These are phyloP conservation scores for Talaromyces piceae DNA, from an alignment of 2,329 filamentous ascomycete species.

Conservation along the genomic window DNA sequence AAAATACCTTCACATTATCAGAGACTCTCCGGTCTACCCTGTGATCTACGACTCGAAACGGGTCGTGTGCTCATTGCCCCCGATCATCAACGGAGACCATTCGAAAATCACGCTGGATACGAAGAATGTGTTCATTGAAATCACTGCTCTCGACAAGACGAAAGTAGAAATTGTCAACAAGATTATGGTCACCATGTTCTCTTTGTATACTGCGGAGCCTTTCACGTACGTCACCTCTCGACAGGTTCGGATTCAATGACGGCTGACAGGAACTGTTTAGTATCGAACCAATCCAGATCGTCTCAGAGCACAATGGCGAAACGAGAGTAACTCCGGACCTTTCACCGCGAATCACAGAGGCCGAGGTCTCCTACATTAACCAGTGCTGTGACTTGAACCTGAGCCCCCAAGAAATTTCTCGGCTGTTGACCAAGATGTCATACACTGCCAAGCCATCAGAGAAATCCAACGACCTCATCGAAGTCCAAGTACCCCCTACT, in stretches of 20 bases:
- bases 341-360: slow-evolving; percentile 65
- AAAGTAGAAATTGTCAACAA: slow-evolving; percentile 95
- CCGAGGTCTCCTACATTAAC: slow-evolving; percentile 90
- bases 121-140: slow-evolving; percentile 92
- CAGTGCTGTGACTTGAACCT: slow-evolving; percentile 78
- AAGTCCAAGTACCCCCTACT: slow-evolving; percentile 78
- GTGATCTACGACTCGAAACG: slow-evolving; percentile 88
- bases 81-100: slow-evolving; percentile 95
- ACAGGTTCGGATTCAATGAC: background rate
- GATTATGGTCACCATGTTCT: slow-evolving; percentile 97
- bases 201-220: slow-evolving; percentile 74
- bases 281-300: slow-evolving; percentile 85
- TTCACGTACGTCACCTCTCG: slow-evolving; percentile 56
- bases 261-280: slow-evolving; percentile 18
- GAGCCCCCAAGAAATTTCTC: slow-evolving; percentile 65
- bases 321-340: slow-evolving; percentile 76
- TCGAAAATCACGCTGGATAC: slow-evolving; percentile 92
- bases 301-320: slow-evolving; percentile 83
- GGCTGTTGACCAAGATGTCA: slow-evolving; percentile 81
- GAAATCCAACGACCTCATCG: slow-evolving; percentile 61
- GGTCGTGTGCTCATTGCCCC: slow-evolving; percentile 84
- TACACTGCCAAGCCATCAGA: slow-evolving; percentile 70
- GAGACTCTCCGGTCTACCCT: slow-evolving; percentile 87
- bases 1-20: slow-evolving; percentile 87
- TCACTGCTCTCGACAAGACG: slow-evolving; percentile 90